phyloP scores from a whole-genome alignment of 108 stramenopile species.

The Tribonema minus region DNA sequence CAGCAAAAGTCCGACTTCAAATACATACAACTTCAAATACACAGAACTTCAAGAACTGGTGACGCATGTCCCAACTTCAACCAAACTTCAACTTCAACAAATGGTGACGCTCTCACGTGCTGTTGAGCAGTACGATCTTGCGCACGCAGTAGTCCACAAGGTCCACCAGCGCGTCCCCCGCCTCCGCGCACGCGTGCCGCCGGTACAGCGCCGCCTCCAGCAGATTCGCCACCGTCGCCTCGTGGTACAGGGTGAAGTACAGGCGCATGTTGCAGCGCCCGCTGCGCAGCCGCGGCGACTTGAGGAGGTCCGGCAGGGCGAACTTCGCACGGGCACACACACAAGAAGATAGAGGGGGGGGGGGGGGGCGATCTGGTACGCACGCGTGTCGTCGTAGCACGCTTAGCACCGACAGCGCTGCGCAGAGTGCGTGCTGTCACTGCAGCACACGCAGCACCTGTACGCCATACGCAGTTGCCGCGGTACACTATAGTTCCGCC shows the following conservation, averaged over 20 bases:
- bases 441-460: too few species aligned
- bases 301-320: conserved; percentile 32
- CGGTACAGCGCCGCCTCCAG: conserved; percentile 59
- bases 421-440: too few species aligned
- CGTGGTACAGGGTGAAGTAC: conserved; percentile 62
- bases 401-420: too few species aligned
- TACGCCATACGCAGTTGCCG: too few species aligned
- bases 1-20: too few species aligned
- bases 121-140: conserved; percentile 49
- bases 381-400: too few species aligned
- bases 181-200: conserved; percentile 51
- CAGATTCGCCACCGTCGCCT: conserved; percentile 59
- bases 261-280: conserved; percentile 45
- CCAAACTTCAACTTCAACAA: background rate
- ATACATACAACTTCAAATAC: too few species aligned
- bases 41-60: too few species aligned
- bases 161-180: conserved; percentile 53
- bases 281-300: conserved; percentile 19
- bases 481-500: too few species aligned
- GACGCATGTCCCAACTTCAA: too few species aligned
- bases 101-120: background rate
- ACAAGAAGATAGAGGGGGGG: too few species aligned
- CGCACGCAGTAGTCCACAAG: conserved; percentile 60
- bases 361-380: too few species aligned
- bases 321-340: conserved; percentile 9